Base-by-base conservation (phyloP, 2,329 filamentous ascomycete species). In the Pestalotiopsis sp. region DNA sequence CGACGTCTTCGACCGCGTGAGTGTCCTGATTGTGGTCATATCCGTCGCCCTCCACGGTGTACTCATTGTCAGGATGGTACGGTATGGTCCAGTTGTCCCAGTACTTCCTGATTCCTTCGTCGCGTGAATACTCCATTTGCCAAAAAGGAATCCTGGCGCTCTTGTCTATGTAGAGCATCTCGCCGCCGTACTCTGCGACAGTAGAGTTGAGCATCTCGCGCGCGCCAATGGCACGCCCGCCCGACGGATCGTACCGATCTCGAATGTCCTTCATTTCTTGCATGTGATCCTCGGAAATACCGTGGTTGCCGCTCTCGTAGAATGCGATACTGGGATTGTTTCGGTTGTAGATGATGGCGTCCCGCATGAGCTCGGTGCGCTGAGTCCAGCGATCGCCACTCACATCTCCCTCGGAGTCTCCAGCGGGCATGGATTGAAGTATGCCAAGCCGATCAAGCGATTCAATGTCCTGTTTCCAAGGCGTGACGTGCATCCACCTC, bases 181-280 rank as follows among this genome's bases (percentile, higher is more conserved):
- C 39, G 11, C 62, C 39, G 17, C 62, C 62, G 20, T 45, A 64
- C 62, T 52, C 62, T 11, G 62, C 62, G 20, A 64, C 39, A 6
- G 62, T 36, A 11, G 38, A 45, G 36, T 52, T 52, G 25, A 64
- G 25, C 62, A 64, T 64, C 31, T 64, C 62, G 4, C 62, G 62
- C 4, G 38, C 27, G 20, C 62, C 62, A 17, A 52, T 52, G 13
- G 62, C 62, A 7, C 62, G 62, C 6, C 62, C 39, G 14, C 62
- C 62, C 4, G 20, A 20, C 3, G 62, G 62, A 12, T 64, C 62
- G 25, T 64, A 64, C 62, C 13, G 20, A n/a, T 64, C 62, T 23
- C 62, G 62, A n/a, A 52, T 41, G 45, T 64, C 39, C n/a, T 64
- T 64, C 62, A 64, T 64, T 27, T 49, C 62, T 14, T 64, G 62